Conservation (phyloP, 192 early-diverging fungal genomes). For the Dispira parvispora region DNA sequence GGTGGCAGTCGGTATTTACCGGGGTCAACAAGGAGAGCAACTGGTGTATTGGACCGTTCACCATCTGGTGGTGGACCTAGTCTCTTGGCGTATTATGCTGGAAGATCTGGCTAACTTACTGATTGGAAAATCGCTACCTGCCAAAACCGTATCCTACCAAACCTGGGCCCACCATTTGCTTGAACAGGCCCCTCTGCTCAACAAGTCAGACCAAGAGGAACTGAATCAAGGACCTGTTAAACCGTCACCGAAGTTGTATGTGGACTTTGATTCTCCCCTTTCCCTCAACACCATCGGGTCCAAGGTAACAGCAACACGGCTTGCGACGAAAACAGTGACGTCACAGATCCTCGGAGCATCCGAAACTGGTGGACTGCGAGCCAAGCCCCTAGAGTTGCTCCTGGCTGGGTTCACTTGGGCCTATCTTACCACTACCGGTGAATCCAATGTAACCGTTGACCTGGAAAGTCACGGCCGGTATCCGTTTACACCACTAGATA, state of each 20-base stretch:
- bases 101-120: conserved; percentile 16
- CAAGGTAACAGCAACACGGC: too few relatives aligned
- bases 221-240: too few relatives aligned
- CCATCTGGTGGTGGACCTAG: conserved; percentile 18
- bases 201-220: too few relatives aligned
- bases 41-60: conserved; percentile 14
- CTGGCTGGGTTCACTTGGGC: conserved; percentile 1
- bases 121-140: conserved; percentile 7
- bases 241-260: too few relatives aligned
- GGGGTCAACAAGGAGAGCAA: conserved; percentile 11
- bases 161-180: conserved; percentile 7
- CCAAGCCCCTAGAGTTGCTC: not conserved
- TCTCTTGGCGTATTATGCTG: conserved; percentile 21
- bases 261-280: too few relatives aligned
- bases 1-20: not conserved
- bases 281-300: too few relatives aligned
- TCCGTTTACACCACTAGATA: not conserved
- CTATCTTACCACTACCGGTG: not conserved
- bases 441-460: not conserved
- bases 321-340: too few relatives aligned
- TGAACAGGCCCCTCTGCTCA: too few relatives aligned
- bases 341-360: too few relatives aligned
- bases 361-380: not conserved
- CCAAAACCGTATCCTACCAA: conserved; percentile 15
- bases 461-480: conserved; percentile 11